Conservation (phyloP, 371 early-diverging fungal species). For the Mortierella sp. region DNA sequence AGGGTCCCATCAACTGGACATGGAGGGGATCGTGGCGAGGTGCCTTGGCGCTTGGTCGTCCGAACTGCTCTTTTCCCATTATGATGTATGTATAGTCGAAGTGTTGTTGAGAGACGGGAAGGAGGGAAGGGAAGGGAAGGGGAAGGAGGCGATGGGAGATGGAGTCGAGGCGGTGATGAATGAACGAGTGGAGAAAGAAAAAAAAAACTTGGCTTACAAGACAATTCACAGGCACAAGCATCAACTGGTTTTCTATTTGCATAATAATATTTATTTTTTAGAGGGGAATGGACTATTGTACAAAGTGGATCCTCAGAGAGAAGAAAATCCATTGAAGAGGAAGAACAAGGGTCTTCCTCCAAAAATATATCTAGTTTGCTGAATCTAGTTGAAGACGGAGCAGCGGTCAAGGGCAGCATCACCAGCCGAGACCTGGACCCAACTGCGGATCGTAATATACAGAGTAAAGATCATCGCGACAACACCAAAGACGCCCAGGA, state of each 20-base stretch:
- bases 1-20: slow-evolving; percentile 68
- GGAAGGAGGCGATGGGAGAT: neutral
- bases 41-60: slow-evolving; percentile 30
- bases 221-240: no score
- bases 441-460: slow-evolving; percentile 77
- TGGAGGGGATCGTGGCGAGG: slow-evolving; percentile 85
- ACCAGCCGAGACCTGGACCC: slow-evolving; percentile 58
- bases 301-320: no score
- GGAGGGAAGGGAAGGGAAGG: neutral
- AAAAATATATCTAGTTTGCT: neutral
- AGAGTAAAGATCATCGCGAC: slow-evolving; percentile 83
- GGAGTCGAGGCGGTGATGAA: neutral
- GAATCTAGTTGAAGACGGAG: slow-evolving; percentile 26
- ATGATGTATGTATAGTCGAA: slow-evolving; percentile 13
- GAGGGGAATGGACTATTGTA: slow-evolving; percentile 2
- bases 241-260: neutral
- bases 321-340: neutral
- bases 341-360: neutral
- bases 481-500: slow-evolving; percentile 80
- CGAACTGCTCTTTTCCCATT: slow-evolving; percentile 51
- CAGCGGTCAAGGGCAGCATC: slow-evolving; percentile 49
- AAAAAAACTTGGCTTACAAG: slow-evolving; percentile 18
- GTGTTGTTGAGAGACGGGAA: neutral
- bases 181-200: slow-evolving; percentile 15
- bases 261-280: neutral